These are phyloP conservation scores for Coemansia sp. DNA, from an alignment of 192 early-diverging fungal genomes.

Conservation along the genomic window DNA sequence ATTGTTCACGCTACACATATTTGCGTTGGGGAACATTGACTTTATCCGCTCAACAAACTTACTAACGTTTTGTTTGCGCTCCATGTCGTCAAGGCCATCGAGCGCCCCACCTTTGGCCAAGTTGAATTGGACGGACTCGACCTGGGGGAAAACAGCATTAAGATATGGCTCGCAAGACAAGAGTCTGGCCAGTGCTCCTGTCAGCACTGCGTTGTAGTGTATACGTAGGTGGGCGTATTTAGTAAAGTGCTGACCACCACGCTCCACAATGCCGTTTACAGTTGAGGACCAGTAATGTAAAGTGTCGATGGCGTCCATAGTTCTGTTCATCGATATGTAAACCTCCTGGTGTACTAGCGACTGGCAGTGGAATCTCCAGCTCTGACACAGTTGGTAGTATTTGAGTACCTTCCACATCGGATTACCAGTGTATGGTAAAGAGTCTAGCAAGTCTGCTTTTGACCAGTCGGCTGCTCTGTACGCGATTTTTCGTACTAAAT, in stretches of 20 bases:
- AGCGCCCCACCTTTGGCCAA: conserved; percentile 3
- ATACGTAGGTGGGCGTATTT: conserved; percentile 16
- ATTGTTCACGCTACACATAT: not conserved
- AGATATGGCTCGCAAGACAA: not conserved
- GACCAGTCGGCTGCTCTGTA: conserved; percentile 14
- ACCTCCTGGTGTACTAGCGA: conserved; percentile 23
- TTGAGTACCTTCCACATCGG: conserved; percentile 28
- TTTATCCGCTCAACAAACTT: not conserved
- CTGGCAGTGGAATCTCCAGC: conserved; percentile 20
- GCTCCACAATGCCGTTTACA: not conserved
- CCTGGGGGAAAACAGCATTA: not conserved
- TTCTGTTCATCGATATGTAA: not conserved
- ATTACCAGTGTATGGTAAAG: conserved; percentile 12
- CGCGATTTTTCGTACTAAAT: conserved; percentile 16
- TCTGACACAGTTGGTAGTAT: conserved; percentile 18
- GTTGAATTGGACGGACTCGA: conserved; percentile 2
- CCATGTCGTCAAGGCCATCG: not conserved
- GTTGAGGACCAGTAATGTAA: conserved; percentile 18
- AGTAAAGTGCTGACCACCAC: conserved; percentile 5
- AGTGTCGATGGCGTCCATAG: conserved; percentile 2
- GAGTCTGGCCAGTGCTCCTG: not conserved
- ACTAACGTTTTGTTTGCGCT: not conserved
- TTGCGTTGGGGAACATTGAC: conserved; percentile 20
- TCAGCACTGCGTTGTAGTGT: conserved; percentile 4
- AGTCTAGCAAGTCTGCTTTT: not conserved